phyloP scores from a whole-genome alignment of 257 asterid species.

The Schizonepeta tenuifolia region DNA sequence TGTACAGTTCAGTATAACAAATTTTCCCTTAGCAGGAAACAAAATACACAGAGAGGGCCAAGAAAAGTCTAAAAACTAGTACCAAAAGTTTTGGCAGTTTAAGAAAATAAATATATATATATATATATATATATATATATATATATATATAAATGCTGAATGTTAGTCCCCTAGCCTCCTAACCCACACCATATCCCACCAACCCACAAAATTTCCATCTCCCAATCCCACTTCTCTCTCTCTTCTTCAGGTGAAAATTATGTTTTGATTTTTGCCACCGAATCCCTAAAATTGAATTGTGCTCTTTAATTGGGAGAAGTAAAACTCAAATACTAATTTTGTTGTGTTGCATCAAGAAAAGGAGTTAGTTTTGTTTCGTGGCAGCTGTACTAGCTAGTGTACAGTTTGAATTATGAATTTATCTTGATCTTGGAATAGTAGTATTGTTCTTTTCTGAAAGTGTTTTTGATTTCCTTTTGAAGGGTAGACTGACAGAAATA shows the following conservation, averaged over 20 bases:
- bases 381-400: neutral
- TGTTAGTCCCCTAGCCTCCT: constrained; percentile 47
- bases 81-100: neutral
- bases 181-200: constrained; percentile 60
- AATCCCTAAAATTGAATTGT: neutral
- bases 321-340: neutral
- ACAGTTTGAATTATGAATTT: constrained; percentile 16
- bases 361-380: neutral
- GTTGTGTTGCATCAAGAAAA: constrained; percentile 17
- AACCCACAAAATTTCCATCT: constrained; percentile 26
- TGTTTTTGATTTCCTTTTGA: constrained; percentile 24
- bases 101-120: neutral
- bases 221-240: constrained; percentile 13
- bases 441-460: constrained; percentile 1
- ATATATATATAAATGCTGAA: constrained; percentile 2
- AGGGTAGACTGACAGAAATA: constrained; percentile 32
- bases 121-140: no score
- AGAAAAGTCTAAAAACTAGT: neutral
- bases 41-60: neutral
- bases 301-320: neutral
- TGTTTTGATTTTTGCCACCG: neutral
- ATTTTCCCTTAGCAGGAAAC: constrained; percentile 33
- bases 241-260: neutral
- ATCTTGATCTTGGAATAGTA: no score
- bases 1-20: constrained; percentile 41